These are phyloP conservation scores for Codiaeum variegatum DNA, from an alignment of 441 rosid species.

Conservation along the genomic window DNA sequence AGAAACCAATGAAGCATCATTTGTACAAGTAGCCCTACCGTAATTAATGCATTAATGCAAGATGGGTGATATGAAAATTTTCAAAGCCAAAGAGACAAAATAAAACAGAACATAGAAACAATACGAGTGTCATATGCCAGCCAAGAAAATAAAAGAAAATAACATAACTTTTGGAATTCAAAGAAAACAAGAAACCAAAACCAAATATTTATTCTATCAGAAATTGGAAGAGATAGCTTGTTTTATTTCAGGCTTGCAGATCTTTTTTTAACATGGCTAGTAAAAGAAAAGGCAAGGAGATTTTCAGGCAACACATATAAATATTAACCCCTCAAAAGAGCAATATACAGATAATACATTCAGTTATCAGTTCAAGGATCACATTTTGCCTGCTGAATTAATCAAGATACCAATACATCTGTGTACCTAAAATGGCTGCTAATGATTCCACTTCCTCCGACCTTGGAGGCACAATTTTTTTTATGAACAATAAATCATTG, in stretches of 20 bases:
- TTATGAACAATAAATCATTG: too few relatives aligned
- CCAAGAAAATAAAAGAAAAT: neutral
- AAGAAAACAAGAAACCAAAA: neutral
- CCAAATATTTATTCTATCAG: neutral
- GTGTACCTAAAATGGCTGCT: neutral
- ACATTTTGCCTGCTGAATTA: neutral
- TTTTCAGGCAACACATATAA: neutral
- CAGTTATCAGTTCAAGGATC: neutral
- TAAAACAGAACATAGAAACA: neutral
- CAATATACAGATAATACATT: neutral
- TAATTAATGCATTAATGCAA: neutral
- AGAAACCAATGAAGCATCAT: neutral
- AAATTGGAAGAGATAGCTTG: neutral
- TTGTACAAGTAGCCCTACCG: neutral
- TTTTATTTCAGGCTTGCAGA: constrained; percentile 3
- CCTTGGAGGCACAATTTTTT: neutral
- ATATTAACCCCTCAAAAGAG: neutral
- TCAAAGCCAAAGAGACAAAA: neutral
- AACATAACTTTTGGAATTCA: neutral
- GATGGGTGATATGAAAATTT: neutral
- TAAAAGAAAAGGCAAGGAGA: neutral
- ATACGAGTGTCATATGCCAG: neutral
- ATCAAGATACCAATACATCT: neutral
- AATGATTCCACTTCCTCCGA: neutral
- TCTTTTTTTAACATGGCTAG: neutral